Conservation (phyloP, 2,329 filamentous ascomycete genomes). For the Ophidiomyces ophidiicola region DNA sequence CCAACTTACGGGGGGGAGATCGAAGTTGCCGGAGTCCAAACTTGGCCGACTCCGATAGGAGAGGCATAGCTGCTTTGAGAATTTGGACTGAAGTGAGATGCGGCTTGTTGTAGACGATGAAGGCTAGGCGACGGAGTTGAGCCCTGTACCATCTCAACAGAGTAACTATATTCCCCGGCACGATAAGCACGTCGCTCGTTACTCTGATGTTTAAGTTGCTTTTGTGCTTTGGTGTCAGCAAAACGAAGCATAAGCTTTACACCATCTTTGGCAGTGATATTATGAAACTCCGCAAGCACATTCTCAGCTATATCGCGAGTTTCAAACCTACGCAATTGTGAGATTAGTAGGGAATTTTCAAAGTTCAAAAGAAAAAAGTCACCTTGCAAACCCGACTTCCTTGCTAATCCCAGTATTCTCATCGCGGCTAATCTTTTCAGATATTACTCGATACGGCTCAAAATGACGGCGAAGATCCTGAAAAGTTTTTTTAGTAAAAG, state of each 20-base stretch:
- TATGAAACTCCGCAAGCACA: conserved; percentile 77
- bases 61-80: conserved; percentile 35
- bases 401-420: conserved; percentile 76
- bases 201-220: conserved; percentile 90
- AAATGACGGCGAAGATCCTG: conserved; percentile 58
- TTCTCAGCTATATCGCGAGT: conserved; percentile 78
- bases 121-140: conserved; percentile 35
- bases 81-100: conserved; percentile 31
- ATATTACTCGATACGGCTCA: conserved; percentile 55
- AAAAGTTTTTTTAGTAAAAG: conserved; percentile 25
- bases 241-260: conserved; percentile 88
- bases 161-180: conserved; percentile 78
- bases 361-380: conserved; percentile 16
- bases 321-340: conserved; percentile 58
- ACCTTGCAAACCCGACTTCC: conserved; percentile 95
- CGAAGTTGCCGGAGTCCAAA: conserved; percentile 38
- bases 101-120: conserved; percentile 30
- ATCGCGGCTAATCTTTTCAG: conserved; percentile 89
- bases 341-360: conserved; percentile 15
- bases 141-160: conserved; percentile 36
- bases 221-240: conserved; percentile 92
- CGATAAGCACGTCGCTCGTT: conserved; percentile 91
- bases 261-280: conserved; percentile 63
- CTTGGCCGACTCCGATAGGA: conserved; percentile 30
- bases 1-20: conserved; percentile 37